Evolutionary conservation across 495 filamentous ascomycete species (phyloP).

Genomic region (Aspergillus affinis): DNA sequence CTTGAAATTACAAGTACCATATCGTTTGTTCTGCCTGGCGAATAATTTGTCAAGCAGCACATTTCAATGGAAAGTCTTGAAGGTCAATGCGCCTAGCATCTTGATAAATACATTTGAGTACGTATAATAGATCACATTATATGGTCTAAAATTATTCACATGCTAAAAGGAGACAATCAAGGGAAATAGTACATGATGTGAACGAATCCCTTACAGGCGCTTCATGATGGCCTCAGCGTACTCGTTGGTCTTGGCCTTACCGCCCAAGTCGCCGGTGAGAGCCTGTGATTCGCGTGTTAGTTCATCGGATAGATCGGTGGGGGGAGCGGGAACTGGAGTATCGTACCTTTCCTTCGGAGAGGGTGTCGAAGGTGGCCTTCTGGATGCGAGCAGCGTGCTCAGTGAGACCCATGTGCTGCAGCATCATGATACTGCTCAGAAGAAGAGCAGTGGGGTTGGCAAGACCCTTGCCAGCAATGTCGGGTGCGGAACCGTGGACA

Average conservation of each 20-base stretch:
- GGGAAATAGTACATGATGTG: slow-evolving; percentile 40
- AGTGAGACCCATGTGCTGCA: slow-evolving; percentile 94
- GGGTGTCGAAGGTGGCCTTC: slow-evolving; percentile 88
- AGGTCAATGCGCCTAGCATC: slow-evolving; percentile 16
- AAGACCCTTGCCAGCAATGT: slow-evolving; percentile 93
- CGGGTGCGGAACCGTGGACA: slow-evolving; percentile 95
- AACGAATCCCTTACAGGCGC: slow-evolving; percentile 61
- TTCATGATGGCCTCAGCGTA: slow-evolving; percentile 89
- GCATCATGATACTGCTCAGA: slow-evolving; percentile 95
- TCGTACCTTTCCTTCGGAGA: slow-evolving; percentile 87
- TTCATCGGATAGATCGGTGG: background rate
- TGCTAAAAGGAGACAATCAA: slow-evolving; percentile 37
- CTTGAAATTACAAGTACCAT: background rate
- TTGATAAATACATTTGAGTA: slow-evolving; percentile 28
- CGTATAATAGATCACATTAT: slow-evolving; percentile 46
- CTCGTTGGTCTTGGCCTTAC: slow-evolving; percentile 88
- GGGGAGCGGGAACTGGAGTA: background rate
- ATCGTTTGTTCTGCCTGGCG: too few relatives aligned
- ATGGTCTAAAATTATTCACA: slow-evolving; percentile 46
- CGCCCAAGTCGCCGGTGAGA: slow-evolving; percentile 92
- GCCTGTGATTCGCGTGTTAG: slow-evolving; percentile 41
- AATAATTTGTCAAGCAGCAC: background rate
- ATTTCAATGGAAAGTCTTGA: background rate
- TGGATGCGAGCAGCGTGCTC: slow-evolving; percentile 86
- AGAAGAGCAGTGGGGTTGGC: slow-evolving; percentile 95